Base-by-base conservation (phyloP, 2,329 filamentous ascomycete genomes). In the Alternaria burnsii region DNA sequence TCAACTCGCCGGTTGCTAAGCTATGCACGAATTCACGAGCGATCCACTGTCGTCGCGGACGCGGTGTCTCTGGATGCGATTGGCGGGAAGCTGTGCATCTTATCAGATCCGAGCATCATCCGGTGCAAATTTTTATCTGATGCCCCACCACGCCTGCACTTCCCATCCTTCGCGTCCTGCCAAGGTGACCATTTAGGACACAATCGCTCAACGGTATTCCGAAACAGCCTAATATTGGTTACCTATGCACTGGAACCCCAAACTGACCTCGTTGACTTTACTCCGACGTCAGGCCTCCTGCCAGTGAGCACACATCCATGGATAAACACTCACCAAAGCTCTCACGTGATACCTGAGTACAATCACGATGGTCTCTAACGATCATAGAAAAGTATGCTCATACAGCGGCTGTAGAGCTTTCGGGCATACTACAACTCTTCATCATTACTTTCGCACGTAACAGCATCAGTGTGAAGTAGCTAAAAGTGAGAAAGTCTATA, bases 61-160 rank as follows among this genome's bases (percentile, higher is more conserved):
- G 11, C n/a, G 32, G 24, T 46, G 5, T n/a, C 3, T 16, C 16
- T 16, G 47, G 11, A 16, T 30, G 58, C 36, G 32, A 60, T 60
- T 60, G 58, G 58, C 22, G n/a, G n/a, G 30, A 10, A 20, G 5
- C 12, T 0, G 2, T 1, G 2, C 58, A 34, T 52, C 58, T 60
- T 60, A 57, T 60, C 58, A 60, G 58, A 60, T 60, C 58, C 58
- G 58, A 60, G 26, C 9, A 26, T 41, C 16, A 14, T 36, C 58
- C 58, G 58, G n/a, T 47, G 58, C 58, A 60, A 60, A 60, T 52
- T 60, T 59, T 60, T 60, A 60, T 60, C 58, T 52, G 58, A 60
- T 60, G 58, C 53, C 53, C 58, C 58, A 60, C 58, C 10, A 16
- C 11, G 18, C 18, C 4, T 44, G 30, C 44, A 43, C 28, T 44